A percentile compares a stretch with the other conserved stretches of the same genome.
Conservation (phyloP, 2,329 filamentous ascomycete species). For the Claviceps sp. region DNA sequence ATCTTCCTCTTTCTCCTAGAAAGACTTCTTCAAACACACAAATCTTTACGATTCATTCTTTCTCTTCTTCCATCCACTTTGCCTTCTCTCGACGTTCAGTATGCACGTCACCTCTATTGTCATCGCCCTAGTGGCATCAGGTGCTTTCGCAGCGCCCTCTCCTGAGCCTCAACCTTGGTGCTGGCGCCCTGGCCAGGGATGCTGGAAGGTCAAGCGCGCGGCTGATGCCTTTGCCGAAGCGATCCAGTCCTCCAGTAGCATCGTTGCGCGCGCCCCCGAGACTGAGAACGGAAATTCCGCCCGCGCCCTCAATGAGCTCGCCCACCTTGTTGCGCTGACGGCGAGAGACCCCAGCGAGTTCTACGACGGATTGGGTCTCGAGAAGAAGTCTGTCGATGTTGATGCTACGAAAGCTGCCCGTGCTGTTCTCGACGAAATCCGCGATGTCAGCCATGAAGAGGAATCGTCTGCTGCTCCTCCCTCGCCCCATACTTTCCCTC, state of each 20-base stretch:
- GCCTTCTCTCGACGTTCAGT: not conserved
- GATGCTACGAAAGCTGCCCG: conserved; percentile 19
- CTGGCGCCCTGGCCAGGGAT: conserved; percentile 16
- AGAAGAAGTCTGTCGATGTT: conserved; percentile 12
- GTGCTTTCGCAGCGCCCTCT: conserved; percentile 17
- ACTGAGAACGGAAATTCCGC: conserved; percentile 20
- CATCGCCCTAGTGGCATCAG: conserved; percentile 24
- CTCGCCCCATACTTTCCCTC: conserved; percentile 16
- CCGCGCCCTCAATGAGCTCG: conserved; percentile 25
- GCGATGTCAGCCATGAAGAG: conserved; percentile 1
- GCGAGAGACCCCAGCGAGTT: conserved; percentile 17
- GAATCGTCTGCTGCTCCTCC: conserved; percentile 6
- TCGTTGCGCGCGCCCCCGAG: conserved; percentile 15
- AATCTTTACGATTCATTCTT: not conserved
- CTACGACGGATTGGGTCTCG: conserved; percentile 19
- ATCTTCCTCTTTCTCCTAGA: not conserved
- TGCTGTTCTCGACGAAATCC: conserved; percentile 20
- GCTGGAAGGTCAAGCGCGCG: conserved; percentile 13
- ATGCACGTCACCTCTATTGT: conserved; percentile 17
- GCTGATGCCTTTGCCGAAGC: conserved; percentile 11
- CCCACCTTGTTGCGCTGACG: conserved; percentile 20
- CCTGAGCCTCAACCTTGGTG: conserved; percentile 12
- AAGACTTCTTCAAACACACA: no score
- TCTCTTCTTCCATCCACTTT: not conserved
- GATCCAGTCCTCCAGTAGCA: conserved; percentile 12